These are phyloP conservation scores for Malbranchea zuffiana DNA, from an alignment of 2,329 filamentous ascomycete species.

Conservation along the genomic window DNA sequence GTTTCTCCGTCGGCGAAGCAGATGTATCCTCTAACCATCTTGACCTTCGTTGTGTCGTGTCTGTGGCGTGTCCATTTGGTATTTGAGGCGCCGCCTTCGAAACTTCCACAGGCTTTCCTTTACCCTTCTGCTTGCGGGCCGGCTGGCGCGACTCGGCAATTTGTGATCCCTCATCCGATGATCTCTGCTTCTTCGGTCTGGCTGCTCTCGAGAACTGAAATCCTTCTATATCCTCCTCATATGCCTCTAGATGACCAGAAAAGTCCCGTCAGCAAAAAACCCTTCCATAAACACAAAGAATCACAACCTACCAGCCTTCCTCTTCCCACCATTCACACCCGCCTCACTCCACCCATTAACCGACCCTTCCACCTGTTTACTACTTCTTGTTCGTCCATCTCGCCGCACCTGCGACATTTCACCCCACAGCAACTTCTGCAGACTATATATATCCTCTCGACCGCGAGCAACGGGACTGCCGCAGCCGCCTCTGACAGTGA, in stretches of 20 bases:
- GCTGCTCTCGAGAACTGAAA: conserved; percentile 62
- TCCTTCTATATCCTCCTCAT: conserved; percentile 66
- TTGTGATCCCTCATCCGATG: conserved; percentile 34
- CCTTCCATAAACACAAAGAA: not conserved
- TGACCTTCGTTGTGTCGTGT: conserved; percentile 20
- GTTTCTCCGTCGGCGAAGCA: conserved; percentile 11
- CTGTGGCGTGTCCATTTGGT: conserved; percentile 17
- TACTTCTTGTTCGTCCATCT: conserved; percentile 8
- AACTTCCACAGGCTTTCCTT: conserved; percentile 31
- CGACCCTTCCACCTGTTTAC: conserved; percentile 4
- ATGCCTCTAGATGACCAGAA: conserved; percentile 29
- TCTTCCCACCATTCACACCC: conserved; percentile 33
- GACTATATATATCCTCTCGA: too few relatives aligned
- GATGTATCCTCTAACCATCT: conserved; percentile 16
- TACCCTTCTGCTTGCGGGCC: conserved; percentile 21
- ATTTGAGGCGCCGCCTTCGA: conserved; percentile 13
- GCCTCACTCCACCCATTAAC: conserved; percentile 13
- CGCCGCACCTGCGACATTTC: conserved; percentile 13
- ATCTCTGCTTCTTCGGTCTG: conserved; percentile 51
- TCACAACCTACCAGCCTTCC: conserved; percentile 34
- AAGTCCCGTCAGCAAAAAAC: conserved; percentile 7
- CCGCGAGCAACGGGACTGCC: too few relatives aligned
- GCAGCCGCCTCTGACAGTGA: too few relatives aligned
- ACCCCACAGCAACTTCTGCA: too few relatives aligned
- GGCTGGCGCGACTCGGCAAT: conserved; percentile 22